Evolutionary conservation across 306 rosid species (phyloP), one percentile per base, ranked within the genome.

Genomic region (Lotus japonicus): DNA sequence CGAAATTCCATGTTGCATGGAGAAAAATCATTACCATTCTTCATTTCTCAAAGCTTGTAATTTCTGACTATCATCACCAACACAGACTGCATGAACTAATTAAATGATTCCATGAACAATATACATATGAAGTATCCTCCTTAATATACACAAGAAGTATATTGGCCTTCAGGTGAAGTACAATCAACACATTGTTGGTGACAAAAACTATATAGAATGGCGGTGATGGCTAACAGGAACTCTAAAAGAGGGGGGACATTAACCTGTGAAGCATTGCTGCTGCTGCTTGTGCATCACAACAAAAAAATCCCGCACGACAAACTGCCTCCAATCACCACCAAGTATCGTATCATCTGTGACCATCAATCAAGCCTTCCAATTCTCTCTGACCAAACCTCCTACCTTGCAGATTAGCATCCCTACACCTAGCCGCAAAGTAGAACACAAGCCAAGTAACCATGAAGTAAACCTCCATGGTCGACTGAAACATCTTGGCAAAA

Each of bases 361-460:
- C 87, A 21, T 87, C 92, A 44, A 90, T 77, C 80, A 87, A 79
- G 13, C 78, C 87, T 83, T 87, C 96, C 74, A 81, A 75, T 73
- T 87, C 97, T 64, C 90, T 80, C 65, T 78, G 84, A 68, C 90
- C 92, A 57, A 88, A 91, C 79, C 86, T 76, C 80, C 84, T 80
- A 46, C 89, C 92, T 64, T 80, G 92, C 23, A 61, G 70, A 67
- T 78, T 75, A 12, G 99, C 96, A 78, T 87, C 96, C 74, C 82
- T 87, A 81, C 75, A 76, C 85, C 89, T 80, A 4, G 86, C 83
- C 7, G 80, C 87, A 58, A 95, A 85, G 87, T 90, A 95, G 80
- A 84, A 88, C 41, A 90, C 67, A 62, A 95, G 82, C 99, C 97
- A 95, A 39, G 83, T 76, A 54, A 90, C 90, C 99, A 95, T 87